Conservation (phyloP, 805 yeast species). For the Lipomyces sp. region DNA sequence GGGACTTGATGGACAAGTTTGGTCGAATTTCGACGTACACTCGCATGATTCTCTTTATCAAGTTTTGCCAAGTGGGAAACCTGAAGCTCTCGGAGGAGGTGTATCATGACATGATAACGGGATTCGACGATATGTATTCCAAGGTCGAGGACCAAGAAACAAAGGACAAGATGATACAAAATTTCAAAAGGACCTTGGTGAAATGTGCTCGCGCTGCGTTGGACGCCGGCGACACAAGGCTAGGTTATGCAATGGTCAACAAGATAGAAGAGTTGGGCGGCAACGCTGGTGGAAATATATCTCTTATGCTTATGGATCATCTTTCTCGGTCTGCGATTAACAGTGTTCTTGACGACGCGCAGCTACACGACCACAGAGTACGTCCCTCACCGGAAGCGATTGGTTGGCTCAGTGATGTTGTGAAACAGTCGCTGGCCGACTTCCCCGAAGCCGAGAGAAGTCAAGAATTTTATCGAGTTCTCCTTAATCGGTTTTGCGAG, state of each 20-base stretch:
- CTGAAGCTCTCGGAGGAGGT: conserved; percentile 12
- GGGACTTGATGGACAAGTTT: conserved; percentile 8
- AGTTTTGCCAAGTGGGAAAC: conserved; percentile 22
- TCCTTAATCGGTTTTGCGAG: conserved; percentile 19
- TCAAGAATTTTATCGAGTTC: conserved; percentile 21
- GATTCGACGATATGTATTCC: background rate
- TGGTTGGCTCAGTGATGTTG: conserved; percentile 2
- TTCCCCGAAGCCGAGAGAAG: conserved; percentile 5
- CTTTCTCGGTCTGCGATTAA: conserved; percentile 15
- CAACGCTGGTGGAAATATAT: background rate
- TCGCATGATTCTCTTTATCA: conserved; percentile 13
- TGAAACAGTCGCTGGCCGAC: conserved; percentile 5
- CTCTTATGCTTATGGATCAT: conserved; percentile 20
- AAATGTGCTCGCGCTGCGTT: conserved; percentile 27
- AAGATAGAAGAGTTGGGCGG: conserved; percentile 25
- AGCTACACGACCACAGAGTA: conserved; percentile 1
- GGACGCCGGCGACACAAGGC: conserved; percentile 12
- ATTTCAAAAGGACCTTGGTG: conserved; percentile 6
- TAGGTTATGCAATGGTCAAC: conserved; percentile 17
- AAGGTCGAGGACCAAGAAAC: background rate
- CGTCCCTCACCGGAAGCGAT: background rate
- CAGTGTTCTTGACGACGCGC: conserved; percentile 2
- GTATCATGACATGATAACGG: conserved; percentile 18
- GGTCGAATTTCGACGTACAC: conserved; percentile 15
- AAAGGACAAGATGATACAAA: background rate